These are phyloP conservation scores for Syncephalis fuscata DNA, from an alignment of 371 early-diverging fungal species.

Conservation along the genomic window DNA sequence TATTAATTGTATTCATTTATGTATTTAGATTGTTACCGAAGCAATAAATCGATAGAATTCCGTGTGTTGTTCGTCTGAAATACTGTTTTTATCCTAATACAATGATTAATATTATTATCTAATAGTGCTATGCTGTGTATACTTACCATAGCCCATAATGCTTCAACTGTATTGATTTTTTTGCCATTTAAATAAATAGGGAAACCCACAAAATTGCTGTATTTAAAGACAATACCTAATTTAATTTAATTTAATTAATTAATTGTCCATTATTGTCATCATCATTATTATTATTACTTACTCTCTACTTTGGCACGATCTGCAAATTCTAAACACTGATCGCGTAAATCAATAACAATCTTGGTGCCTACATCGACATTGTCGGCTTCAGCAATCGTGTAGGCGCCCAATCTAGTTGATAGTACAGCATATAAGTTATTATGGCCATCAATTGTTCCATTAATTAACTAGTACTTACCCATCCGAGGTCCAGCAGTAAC, in stretches of 20 bases:
- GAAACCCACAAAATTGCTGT: slow-evolving; percentile 94
- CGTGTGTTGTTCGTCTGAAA: slow-evolving; percentile 77
- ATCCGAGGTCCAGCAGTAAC: slow-evolving; percentile 70
- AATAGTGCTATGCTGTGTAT: too few relatives aligned
- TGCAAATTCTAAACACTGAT: slow-evolving; percentile 74
- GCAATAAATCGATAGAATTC: slow-evolving; percentile 78
- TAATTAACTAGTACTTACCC: slow-evolving; percentile 18
- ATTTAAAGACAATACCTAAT: slow-evolving; percentile 67
- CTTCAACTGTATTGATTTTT: slow-evolving; percentile 73
- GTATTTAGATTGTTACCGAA: slow-evolving; percentile 10
- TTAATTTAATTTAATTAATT: too few relatives aligned
- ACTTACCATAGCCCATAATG: slow-evolving; percentile 77
- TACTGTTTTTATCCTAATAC: slow-evolving; percentile 29
- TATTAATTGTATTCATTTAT: background rate
- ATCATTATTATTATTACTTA: slow-evolving; percentile 1
- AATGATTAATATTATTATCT: background rate
- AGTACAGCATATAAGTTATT: too few relatives aligned
- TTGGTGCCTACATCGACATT: slow-evolving; percentile 78
- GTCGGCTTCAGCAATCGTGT: slow-evolving; percentile 59
- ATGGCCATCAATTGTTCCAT: too few relatives aligned
- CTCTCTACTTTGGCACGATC: slow-evolving; percentile 45
- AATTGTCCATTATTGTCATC: background rate
- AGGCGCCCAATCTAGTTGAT: slow-evolving; percentile 29
- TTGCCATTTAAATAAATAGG: slow-evolving; percentile 74
- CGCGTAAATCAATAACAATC: slow-evolving; percentile 83